A percentile compares a stretch with the other conserved stretches of the same genome.
phyloP scores from a whole-genome alignment of 352 stramenopile genomes.

The Phytopythium litorale region DNA sequence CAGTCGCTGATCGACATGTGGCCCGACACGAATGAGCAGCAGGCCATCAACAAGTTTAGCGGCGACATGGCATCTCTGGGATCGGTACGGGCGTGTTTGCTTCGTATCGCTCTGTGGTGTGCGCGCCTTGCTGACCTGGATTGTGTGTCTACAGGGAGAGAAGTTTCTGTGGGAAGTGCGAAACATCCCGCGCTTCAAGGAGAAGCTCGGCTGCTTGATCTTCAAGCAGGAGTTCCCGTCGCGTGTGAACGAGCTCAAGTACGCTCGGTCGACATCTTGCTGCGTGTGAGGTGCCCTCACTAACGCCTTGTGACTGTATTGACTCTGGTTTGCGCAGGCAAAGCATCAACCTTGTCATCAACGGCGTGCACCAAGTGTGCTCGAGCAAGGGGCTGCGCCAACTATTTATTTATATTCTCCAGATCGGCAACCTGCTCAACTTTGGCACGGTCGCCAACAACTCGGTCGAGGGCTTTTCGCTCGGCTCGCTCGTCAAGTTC shows the following conservation, averaged over 20 bases:
- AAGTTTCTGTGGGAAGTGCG: conserved; percentile 76
- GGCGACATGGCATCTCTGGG: conserved; percentile 60
- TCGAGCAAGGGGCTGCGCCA: conserved; percentile 64
- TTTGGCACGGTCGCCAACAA: conserved; percentile 41
- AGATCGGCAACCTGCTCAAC: conserved; percentile 75
- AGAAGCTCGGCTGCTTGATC: conserved; percentile 70
- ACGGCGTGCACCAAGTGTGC: conserved; percentile 76
- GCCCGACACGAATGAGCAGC: conserved; percentile 70
- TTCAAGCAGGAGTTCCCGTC: conserved; percentile 85
- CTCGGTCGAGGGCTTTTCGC: conserved; percentile 59
- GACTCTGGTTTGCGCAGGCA: conserved; percentile 19
- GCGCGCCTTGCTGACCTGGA: neutral
- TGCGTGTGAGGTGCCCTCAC: neutral
- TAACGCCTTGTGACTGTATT: neutral
- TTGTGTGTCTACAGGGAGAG: conserved; percentile 35
- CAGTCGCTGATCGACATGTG: conserved; percentile 86
- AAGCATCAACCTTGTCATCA: conserved; percentile 74
- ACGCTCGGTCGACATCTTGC: neutral
- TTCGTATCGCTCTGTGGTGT: neutral
- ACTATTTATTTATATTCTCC: conserved; percentile 86
- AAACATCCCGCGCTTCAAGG: conserved; percentile 61
- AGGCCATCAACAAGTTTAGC: conserved; percentile 60
- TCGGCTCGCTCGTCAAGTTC: conserved; percentile 78
- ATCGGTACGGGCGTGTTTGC: conserved; percentile 17
- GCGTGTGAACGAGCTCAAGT: conserved; percentile 67